phyloP scores from a whole-genome alignment of 2,329 filamentous ascomycete genomes.

The Aspergillus sp. region DNA sequence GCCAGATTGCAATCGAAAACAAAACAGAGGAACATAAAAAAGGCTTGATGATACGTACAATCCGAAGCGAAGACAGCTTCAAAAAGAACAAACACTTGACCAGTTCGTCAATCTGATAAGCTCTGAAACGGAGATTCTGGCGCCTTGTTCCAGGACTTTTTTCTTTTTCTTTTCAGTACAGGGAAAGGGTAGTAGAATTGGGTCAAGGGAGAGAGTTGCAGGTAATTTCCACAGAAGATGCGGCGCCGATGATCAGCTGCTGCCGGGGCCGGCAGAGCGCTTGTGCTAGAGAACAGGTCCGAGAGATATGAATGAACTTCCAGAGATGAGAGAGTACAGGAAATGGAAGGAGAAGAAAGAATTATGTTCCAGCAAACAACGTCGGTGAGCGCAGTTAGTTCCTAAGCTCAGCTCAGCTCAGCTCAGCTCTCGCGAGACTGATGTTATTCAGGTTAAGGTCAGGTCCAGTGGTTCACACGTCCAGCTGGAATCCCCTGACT shows the following conservation, averaged over 20 bases:
- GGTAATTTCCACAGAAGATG: slow-evolving; percentile 27
- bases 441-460: slow-evolving; percentile 15
- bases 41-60: slow-evolving; percentile 44
- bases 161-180: slow-evolving; percentile 22
- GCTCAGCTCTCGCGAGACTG: slow-evolving; percentile 14
- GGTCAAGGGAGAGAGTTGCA: slow-evolving; percentile 15
- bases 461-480: slow-evolving; percentile 17
- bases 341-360: slow-evolving; percentile 12
- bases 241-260: slow-evolving; percentile 18
- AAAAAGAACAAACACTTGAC: slow-evolving; percentile 27
- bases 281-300: slow-evolving; percentile 23
- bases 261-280: slow-evolving; percentile 25
- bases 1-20: slow-evolving; percentile 19
- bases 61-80: slow-evolving; percentile 33
- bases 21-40: slow-evolving; percentile 13
- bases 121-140: slow-evolving; percentile 22
- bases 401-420: not conserved
- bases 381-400: slow-evolving; percentile 16
- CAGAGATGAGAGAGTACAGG: slow-evolving; percentile 19
- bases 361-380: slow-evolving; percentile 11
- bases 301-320: slow-evolving; percentile 17
- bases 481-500: slow-evolving; percentile 20
- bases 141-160: slow-evolving; percentile 18
- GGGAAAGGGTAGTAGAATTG: slow-evolving; percentile 17
- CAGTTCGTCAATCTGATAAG: slow-evolving; percentile 18